phyloP scores from a whole-genome alignment of 139 green algal species.

The Chlorella vulgaris region DNA sequence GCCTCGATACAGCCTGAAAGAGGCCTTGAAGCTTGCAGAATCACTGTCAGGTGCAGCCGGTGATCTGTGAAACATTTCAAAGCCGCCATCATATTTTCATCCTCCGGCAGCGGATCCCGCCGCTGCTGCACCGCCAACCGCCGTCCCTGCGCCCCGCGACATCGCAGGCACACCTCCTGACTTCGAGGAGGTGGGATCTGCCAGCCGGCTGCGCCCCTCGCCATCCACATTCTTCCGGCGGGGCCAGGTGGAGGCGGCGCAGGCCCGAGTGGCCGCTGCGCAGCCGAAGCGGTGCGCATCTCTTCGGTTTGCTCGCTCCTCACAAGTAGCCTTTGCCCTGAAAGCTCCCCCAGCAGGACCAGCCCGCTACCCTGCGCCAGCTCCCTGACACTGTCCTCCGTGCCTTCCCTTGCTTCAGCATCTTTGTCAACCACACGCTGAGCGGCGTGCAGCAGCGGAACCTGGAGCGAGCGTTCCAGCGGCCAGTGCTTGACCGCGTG shows the following conservation, averaged over 20 bases:
- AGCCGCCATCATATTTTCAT: no score
- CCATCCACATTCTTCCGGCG: conserved; percentile 27
- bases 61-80: no score
- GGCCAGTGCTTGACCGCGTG: conserved; percentile 69
- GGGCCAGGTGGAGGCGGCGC: conserved; percentile 3
- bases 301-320: neutral
- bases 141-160: neutral
- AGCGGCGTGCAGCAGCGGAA: conserved; percentile 68
- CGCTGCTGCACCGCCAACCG: neutral
- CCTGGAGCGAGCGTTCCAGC: conserved; percentile 50
- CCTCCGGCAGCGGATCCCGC: neutral
- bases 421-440: conserved; percentile 67
- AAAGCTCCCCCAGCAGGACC: neutral
- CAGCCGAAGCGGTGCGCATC: neutral
- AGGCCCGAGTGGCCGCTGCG: neutral
- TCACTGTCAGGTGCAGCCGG: conserved; percentile 46
- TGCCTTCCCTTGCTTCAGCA: neutral
- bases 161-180: neutral
- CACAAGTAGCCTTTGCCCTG: neutral
- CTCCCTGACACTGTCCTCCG: neutral
- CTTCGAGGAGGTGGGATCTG: neutral
- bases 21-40: conserved; percentile 64
- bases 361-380: no score
- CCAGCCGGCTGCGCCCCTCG: neutral
- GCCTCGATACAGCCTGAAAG: conserved; percentile 36